Evolutionary conservation across 163 green algal genomes (phyloP).

Genomic region (Coccomyxa subellipsoidea): DNA sequence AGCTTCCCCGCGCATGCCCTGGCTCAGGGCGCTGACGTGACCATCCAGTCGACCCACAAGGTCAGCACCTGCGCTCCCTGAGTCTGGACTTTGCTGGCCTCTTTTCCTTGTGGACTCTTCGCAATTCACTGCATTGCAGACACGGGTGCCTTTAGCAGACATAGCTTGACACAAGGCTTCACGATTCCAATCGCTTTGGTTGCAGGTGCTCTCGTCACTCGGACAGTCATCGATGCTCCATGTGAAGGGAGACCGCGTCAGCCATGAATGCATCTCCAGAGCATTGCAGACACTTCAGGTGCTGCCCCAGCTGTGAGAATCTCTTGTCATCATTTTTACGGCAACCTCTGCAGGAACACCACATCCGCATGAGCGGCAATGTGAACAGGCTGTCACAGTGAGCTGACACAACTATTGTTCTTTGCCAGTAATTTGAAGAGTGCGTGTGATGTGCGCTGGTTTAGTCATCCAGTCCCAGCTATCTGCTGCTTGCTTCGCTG

Average conservation of each 20-base stretch:
- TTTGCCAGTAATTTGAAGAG: not conserved
- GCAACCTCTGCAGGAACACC: too few relatives aligned
- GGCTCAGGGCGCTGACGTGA: conserved; percentile 62
- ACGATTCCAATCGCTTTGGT: too few relatives aligned
- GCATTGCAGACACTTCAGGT: conserved; percentile 54
- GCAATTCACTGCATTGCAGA: too few relatives aligned
- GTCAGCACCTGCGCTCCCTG: conserved; percentile 27
- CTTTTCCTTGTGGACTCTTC: too few relatives aligned
- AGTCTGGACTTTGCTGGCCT: conserved; percentile 77
- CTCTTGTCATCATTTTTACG: not conserved
- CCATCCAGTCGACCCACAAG: conserved; percentile 95
- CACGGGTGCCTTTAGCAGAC: too few relatives aligned
- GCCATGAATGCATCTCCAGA: conserved; percentile 20
- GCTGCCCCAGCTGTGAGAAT: not conserved
- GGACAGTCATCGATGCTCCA: conserved; percentile 68
- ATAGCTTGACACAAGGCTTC: too few relatives aligned
- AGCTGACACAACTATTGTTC: too few relatives aligned
- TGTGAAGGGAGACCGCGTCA: conserved; percentile 26
- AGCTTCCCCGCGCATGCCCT: conserved; percentile 24
- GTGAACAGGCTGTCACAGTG: not conserved
- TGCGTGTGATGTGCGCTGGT: not conserved
- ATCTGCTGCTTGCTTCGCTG: conserved; percentile 86
- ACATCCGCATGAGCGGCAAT: too few relatives aligned
- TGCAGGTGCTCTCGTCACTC: conserved; percentile 39
- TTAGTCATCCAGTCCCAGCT: conserved; percentile 87